These are phyloP conservation scores for Herpotrichia juniperi DNA, from an alignment of 2,329 filamentous ascomycete genomes.

Conservation along the genomic window DNA sequence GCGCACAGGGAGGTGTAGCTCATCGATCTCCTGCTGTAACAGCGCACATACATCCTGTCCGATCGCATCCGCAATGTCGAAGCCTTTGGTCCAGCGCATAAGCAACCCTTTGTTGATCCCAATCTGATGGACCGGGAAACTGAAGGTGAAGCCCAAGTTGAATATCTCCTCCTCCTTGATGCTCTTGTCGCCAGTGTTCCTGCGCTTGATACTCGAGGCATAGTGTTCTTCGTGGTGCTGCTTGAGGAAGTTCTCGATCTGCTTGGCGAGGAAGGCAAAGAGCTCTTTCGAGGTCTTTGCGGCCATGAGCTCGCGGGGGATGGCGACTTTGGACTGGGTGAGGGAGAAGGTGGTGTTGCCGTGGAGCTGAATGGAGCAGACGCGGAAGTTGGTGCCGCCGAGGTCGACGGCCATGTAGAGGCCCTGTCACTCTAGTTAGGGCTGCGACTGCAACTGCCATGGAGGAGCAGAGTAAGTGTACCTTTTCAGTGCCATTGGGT, in stretches of 20 bases:
- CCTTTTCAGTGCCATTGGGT: conserved; percentile 97
- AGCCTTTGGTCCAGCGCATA: conserved; percentile 98
- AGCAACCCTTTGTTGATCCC: conserved; percentile 95
- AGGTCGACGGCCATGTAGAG: conserved; percentile 96
- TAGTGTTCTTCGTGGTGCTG: conserved; percentile 90
- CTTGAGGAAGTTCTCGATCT: conserved; percentile 87
- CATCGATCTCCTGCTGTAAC: conserved; percentile 88
- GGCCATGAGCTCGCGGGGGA: conserved; percentile 88
- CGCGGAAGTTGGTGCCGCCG: conserved; percentile 97
- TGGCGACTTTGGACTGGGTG: conserved; percentile 89
- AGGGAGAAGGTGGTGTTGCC: conserved; percentile 95
- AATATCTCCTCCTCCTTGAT: conserved; percentile 79
- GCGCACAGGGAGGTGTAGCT: conserved; percentile 82
- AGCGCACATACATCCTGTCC: conserved; percentile 94
- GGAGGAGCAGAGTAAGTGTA: conserved; percentile 67
- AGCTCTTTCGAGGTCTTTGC: conserved; percentile 85
- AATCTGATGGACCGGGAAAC: conserved; percentile 91
- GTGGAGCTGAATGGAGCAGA: conserved; percentile 92
- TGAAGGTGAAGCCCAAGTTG: conserved; percentile 97
- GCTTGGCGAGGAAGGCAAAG: conserved; percentile 89
- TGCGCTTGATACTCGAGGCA: conserved; percentile 69
- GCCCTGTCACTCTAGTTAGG: conserved; percentile 85
- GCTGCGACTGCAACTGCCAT: conserved; percentile 91
- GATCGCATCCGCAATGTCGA: conserved; percentile 92
- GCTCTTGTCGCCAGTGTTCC: conserved; percentile 64